Conservation (phyloP, 768 basidiomycete species). For the Filobasidium floriforme region DNA sequence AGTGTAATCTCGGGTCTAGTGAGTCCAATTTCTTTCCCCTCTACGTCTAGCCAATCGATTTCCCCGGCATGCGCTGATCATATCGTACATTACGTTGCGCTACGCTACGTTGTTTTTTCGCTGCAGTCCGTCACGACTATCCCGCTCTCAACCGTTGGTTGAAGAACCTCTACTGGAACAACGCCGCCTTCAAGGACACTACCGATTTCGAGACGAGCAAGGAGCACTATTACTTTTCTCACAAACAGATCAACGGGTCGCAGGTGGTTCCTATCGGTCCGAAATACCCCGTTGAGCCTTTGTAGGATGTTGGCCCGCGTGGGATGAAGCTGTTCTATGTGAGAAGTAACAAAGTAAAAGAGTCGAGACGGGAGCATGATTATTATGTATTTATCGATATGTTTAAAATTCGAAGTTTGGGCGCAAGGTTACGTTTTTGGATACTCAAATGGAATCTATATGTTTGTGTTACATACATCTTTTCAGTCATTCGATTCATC, state of each 20-base stretch:
- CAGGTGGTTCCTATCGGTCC: constrained; percentile 72
- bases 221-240: constrained; percentile 44
- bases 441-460: too few relatives aligned
- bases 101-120: too few relatives aligned
- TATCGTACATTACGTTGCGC: too few relatives aligned
- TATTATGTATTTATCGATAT: too few relatives aligned
- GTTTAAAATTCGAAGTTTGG: too few relatives aligned
- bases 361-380: too few relatives aligned
- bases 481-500: too few relatives aligned
- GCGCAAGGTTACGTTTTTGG: too few relatives aligned
- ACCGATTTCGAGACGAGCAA: constrained; percentile 61
- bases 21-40: constrained; percentile 31
- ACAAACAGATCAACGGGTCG: constrained; percentile 64
- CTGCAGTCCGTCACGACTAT: constrained; percentile 66
- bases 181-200: constrained; percentile 73
- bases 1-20: constrained; percentile 70
- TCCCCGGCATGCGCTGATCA: constrained; percentile 1
- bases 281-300: constrained; percentile 58
- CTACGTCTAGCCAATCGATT: background rate
- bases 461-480: too few relatives aligned
- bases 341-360: too few relatives aligned
- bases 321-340: too few relatives aligned
- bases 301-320: too few relatives aligned
- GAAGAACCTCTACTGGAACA: constrained; percentile 84
- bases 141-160: constrained; percentile 74